Evolutionary conservation across 306 rosid species (phyloP).

Genomic region (Begonia masoniana): DNA sequence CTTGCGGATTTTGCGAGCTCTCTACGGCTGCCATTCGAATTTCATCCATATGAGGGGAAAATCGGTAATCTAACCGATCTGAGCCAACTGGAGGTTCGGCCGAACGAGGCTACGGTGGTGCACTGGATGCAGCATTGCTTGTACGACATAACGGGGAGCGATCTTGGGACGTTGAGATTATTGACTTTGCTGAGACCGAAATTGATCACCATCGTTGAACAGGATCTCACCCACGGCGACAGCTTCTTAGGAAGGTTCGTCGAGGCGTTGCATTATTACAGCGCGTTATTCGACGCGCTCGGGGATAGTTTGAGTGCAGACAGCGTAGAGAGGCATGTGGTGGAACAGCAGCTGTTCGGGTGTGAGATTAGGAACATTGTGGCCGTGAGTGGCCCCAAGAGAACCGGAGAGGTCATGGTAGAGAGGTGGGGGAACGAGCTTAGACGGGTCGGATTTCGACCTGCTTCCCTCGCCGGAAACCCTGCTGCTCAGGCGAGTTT

Average conservation of each 20-base stretch:
- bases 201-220: conserved; percentile 72
- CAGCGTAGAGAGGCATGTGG: conserved; percentile 65
- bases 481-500: conserved; percentile 91
- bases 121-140: conserved; percentile 99
- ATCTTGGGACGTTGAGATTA: conserved; percentile 54
- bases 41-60: conserved; percentile 76
- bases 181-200: conserved; percentile 53
- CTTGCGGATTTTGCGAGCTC: conserved; percentile 88
- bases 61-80: conserved; percentile 58
- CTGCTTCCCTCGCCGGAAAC: conserved; percentile 71
- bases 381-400: conserved; percentile 92
- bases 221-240: conserved; percentile 86
- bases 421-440: conserved; percentile 83
- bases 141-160: conserved; percentile 89
- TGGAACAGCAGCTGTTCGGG: conserved; percentile 92
- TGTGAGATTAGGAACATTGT: conserved; percentile 84
- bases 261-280: conserved; percentile 93
- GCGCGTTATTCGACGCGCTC: conserved; percentile 98
- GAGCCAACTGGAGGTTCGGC: conserved; percentile 56
- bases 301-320: conserved; percentile 69
- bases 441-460: conserved; percentile 56
- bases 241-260: conserved; percentile 81
- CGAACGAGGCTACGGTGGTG: conserved; percentile 61
- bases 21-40: conserved; percentile 72
- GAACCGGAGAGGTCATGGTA: conserved; percentile 78